These are phyloP conservation scores for Tricholoma bakamatsutake DNA, from an alignment of 768 basidiomycete species.

Conservation along the genomic window DNA sequence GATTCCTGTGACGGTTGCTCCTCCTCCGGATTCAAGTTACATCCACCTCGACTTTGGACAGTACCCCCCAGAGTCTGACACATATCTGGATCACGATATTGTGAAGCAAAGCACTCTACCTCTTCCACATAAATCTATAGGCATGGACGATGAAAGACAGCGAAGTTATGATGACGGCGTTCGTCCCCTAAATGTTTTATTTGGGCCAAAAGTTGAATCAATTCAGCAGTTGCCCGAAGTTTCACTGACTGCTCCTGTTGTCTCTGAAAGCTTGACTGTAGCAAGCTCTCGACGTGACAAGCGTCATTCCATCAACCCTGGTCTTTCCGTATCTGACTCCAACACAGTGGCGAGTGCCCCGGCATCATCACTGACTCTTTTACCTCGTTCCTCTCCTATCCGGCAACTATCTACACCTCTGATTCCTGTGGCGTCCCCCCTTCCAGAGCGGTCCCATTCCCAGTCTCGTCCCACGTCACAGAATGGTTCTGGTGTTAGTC, in stretches of 20 bases:
- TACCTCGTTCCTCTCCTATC: slow-evolving; percentile 24
- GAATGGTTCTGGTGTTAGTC: slow-evolving; percentile 22
- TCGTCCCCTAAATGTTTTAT: slow-evolving; percentile 34
- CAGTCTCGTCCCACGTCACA: slow-evolving; percentile 26
- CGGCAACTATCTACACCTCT: slow-evolving; percentile 21
- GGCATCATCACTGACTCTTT: slow-evolving; percentile 22
- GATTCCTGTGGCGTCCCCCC: slow-evolving; percentile 22
- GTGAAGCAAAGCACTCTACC: slow-evolving; percentile 38
- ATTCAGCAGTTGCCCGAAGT: slow-evolving; percentile 11
- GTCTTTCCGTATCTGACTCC: slow-evolving; percentile 30
- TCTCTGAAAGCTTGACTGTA: slow-evolving; percentile 26
- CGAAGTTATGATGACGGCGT: slow-evolving; percentile 41
- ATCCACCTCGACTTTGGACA: slow-evolving; percentile 6
- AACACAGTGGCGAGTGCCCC: slow-evolving; percentile 16
- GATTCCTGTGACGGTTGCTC: slow-evolving; percentile 38
- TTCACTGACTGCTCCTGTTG: slow-evolving; percentile 12
- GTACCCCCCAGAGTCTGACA: slow-evolving; percentile 13
- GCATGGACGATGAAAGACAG: slow-evolving; percentile 26
- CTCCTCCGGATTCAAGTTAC: slow-evolving; percentile 23
- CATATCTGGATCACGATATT: slow-evolving; percentile 11
- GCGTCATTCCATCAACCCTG: slow-evolving; percentile 46
- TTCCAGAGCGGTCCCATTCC: slow-evolving; percentile 23
- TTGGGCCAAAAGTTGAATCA: slow-evolving; percentile 22
- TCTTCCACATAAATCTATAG: slow-evolving; percentile 21
- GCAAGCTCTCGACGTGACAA: slow-evolving; percentile 35